Evolutionary conservation across 1,139 yeast species (phyloP), one percentile per base, ranked within the genome.

Genomic region (Saccharomyces hybrid): DNA sequence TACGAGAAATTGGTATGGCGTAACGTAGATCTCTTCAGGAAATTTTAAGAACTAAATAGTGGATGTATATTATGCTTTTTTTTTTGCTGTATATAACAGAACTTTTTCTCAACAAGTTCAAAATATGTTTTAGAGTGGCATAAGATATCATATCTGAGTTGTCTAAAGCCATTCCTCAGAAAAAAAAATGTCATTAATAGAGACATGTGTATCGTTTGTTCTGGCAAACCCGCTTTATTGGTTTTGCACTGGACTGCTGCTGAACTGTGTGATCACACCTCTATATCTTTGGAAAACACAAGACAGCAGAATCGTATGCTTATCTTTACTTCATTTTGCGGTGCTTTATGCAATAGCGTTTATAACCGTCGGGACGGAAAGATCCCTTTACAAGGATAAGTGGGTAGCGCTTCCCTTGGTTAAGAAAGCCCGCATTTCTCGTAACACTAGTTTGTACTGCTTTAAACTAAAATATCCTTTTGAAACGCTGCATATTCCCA

Each of bases 391-490:
- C 55, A 62, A 75, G 0, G 75, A 78, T 47, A 76, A 75, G 57
- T 86, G 89, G 84, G 79, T 77, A 54, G 78, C 80, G 26, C 78
- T 85, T 61, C 93, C 86, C 69, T 73, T 86, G 60, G 74, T 81
- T 49, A 93, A 86, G 62, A 85, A 83, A 69, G 86, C 91, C 1
- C 73, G 86, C 54, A 77, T 86, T 56, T 81, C 86, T 16, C 82
- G 78, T 62, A 83, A 86, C 71, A 71, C 84, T 4, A 89, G 90
- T 49, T 84, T 86, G 59, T 86, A 86, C 68, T 75, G 93, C 56
- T 86, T 86, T 73, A 82, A 80, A 64, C 74, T 86, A 63, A 74
- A 74, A 57, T 77, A 81, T 54, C 82, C 81, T 5, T 78, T 80
- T 51, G 90, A 85, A 65, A 76, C 79, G 7, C 74, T 86, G 62